These are phyloP conservation scores for Lizonia empirigonia DNA, from an alignment of 2,329 filamentous ascomycete genomes.

Conservation along the genomic window DNA sequence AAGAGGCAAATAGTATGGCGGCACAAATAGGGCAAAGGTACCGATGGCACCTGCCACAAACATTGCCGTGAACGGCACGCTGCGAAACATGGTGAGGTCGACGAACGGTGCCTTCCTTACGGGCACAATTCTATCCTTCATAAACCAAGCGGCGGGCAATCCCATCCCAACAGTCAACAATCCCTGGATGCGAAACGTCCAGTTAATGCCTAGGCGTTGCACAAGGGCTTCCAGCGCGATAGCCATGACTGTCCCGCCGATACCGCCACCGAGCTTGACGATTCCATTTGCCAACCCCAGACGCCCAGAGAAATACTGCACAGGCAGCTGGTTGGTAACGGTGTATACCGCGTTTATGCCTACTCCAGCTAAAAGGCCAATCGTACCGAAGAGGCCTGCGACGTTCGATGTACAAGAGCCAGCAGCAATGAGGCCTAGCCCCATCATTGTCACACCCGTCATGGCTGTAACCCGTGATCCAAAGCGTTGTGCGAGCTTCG, in stretches of 20 bases:
- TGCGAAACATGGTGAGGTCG: slow-evolving; percentile 34
- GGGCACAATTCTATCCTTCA: slow-evolving; percentile 29
- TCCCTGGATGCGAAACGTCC: slow-evolving; percentile 35
- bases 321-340: slow-evolving; percentile 26
- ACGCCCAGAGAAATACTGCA: slow-evolving; percentile 37
- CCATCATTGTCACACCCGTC: slow-evolving; percentile 58
- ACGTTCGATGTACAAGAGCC: slow-evolving; percentile 49
- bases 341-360: slow-evolving; percentile 43
- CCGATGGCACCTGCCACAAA: slow-evolving; percentile 33
- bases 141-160: slow-evolving; percentile 31
- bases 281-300: slow-evolving; percentile 37
- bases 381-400: slow-evolving; percentile 52
- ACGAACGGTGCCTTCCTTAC: slow-evolving; percentile 27
- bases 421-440: slow-evolving; percentile 55
- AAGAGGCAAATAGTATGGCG: slow-evolving; percentile 35
- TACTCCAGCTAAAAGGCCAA: slow-evolving; percentile 54
- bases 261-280: slow-evolving; percentile 37
- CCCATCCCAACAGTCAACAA: slow-evolving; percentile 32
- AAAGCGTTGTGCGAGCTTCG: slow-evolving; percentile 56
- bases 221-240: slow-evolving; percentile 33
- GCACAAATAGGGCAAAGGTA: slow-evolving; percentile 36
- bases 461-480: slow-evolving; percentile 57
- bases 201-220: slow-evolving; percentile 33
- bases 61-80: slow-evolving; percentile 26
- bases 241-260: slow-evolving; percentile 33